Evolutionary conservation across 2,329 filamentous ascomycete genomes (phyloP), one percentile per base, ranked within the genome.

Genomic region (Phyllachora maydis): DNA sequence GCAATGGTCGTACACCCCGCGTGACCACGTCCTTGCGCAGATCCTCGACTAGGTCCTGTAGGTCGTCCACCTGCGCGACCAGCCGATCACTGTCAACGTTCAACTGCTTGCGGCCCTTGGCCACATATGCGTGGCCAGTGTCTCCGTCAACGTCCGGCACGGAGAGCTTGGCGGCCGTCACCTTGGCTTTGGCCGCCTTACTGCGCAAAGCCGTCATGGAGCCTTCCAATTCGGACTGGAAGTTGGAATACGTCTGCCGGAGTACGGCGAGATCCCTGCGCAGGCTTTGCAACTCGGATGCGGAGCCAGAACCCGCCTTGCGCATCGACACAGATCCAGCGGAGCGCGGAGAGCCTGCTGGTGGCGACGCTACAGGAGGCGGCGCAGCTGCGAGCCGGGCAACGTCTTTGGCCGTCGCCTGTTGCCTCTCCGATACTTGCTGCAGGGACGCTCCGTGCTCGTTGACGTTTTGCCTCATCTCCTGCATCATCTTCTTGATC

Each of bases 21-120:
- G 71, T 62, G 22, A 98, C 88, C 21, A 98, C 88, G 41, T 98
- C 88, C 52, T 98, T 95, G 30, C 88, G 81, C 20, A 98, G 63
- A 42, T 98, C 88, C 47, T 98, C 88, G 11, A 98, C 79, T 26
- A 88, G 59, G 45, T 98, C 88, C 49, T 95, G 88, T n/a, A 98
- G 62, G 40, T 95, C 85, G 42, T 98, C 88, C 8, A 98, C 88
- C 40, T 81, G 75, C 35, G 69, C 74, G 34, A 98, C 83, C 27
- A 98, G 70, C 31, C 71, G 73, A 45, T 95, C 85, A 1, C 81
- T 91, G 42, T 95, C 85, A 14, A 73, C 60, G 23, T 74, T 77
- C 29, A 98, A 66, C 28, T 72, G 65, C 49, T 91, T 91, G 45
- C 91, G 90, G 23, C 85, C 85, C 17, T 59, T 64, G 34, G 76